Evolutionary conservation across 192 early-diverging fungal genomes (phyloP), one percentile per base, ranked within the genome.

Genomic region (Rhizoclosmatium globosum): DNA sequence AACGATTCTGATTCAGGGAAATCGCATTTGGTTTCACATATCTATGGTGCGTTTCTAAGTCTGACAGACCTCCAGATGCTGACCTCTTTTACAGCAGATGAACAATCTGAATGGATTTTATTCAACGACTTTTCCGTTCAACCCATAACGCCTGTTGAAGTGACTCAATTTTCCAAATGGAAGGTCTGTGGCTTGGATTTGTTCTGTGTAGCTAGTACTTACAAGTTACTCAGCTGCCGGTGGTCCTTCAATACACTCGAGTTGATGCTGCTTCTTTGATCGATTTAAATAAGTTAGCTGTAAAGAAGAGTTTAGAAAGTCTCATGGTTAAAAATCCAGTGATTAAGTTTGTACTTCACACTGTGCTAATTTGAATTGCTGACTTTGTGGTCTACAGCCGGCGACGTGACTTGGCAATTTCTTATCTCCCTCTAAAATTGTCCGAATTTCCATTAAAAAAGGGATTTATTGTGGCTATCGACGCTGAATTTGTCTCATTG

Each of bases 91-190:
- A 15, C 45, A 77, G 77, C 48, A 21, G 44, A 58, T n/a, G 7
- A 47, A 42, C 79, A 82, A 58, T 64, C 83, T 41, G 82, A 89
- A 43, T 99, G 98, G 98, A 89, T 93, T 74, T 80, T 98, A 11
- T 97, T 99, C 81, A 99, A 99, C 81, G 97, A 98, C 84, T 99
- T 99, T 80, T 85, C 95, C 50, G 98, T 98, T 1, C 93, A 94
- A 66, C 87, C 87, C 3, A 89, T 95, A 2, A 80, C 87, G 19
- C 88, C 89, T n/a, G 78, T 82, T 44, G 94, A 95, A 65, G 89
- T 90, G 15, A 76, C 86, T 9, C 83, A 84, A 31, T 94, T 92
- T 80, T 83, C 87, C 69, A 80, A 82, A 38, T 89, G 89, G 88
- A 90, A 90, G 84, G 87, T 87, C 7, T 15, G 60, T 62, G 11